These are phyloP conservation scores for Backusella morwellensis DNA, from an alignment of 192 early-diverging fungal genomes.

Conservation along the genomic window DNA sequence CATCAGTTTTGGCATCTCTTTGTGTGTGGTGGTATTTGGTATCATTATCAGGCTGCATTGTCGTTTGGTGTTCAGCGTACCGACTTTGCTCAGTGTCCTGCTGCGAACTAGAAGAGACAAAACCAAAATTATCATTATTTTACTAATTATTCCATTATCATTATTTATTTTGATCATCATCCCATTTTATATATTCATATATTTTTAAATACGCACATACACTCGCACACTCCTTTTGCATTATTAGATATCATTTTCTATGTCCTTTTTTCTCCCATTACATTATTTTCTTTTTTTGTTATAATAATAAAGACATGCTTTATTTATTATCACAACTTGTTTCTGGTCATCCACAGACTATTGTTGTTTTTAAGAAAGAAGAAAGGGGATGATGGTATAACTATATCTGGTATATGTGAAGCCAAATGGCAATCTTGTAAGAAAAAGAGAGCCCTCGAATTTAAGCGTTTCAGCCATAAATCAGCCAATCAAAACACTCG, in stretches of 20 bases:
- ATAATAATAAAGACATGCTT: no score
- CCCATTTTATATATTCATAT: not conserved
- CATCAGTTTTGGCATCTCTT: conserved; percentile 64
- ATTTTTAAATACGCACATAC: not conserved
- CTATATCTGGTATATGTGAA: no score
- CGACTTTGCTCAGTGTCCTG: conserved; percentile 3
- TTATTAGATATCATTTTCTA: not conserved
- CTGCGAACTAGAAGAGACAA: not conserved
- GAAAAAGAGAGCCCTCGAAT: not conserved
- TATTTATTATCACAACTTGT: no score
- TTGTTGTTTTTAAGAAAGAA: no score
- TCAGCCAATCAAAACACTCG: not conserved
- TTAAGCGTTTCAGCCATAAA: not conserved
- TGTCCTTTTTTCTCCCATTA: not conserved
- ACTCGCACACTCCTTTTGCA: not conserved
- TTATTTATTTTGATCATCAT: conserved; percentile 5
- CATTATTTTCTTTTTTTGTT: not conserved
- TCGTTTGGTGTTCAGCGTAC: conserved; percentile 10
- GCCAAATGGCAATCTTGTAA: no score
- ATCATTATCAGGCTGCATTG: conserved; percentile 53
- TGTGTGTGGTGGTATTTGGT: conserved; percentile 62
- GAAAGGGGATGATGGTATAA: no score
- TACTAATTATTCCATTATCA: not conserved
- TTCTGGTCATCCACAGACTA: no score
- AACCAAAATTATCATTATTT: not conserved